These are phyloP conservation scores for Colletotrichum spaethianum DNA, from an alignment of 2,329 filamentous ascomycete genomes.

Conservation along the genomic window DNA sequence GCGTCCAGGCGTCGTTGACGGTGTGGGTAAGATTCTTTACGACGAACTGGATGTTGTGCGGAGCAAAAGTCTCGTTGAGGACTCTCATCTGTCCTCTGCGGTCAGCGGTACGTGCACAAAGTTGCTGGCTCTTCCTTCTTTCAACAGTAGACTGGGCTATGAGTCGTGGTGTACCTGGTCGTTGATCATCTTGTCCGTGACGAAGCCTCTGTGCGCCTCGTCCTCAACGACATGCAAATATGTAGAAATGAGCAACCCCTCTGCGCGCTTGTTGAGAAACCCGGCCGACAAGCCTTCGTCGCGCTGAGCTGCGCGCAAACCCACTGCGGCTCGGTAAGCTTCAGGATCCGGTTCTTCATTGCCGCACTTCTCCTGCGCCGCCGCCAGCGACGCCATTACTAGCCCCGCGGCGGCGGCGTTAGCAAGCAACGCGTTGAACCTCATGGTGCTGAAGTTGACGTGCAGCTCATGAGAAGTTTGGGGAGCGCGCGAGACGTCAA, in stretches of 20 bases:
- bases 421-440: background rate
- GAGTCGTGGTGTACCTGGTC: slow-evolving; percentile 9
- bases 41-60: slow-evolving; percentile 36
- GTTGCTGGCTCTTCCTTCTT: background rate
- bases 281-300: background rate
- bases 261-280: slow-evolving; percentile 7
- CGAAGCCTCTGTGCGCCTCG: slow-evolving; percentile 16
- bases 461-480: background rate
- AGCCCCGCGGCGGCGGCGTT: background rate
- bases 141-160: background rate
- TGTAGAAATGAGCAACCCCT: slow-evolving; percentile 25
- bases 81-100: slow-evolving; percentile 18
- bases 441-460: slow-evolving; percentile 4
- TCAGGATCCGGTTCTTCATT: slow-evolving; percentile 4
- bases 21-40: slow-evolving; percentile 27
- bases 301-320: slow-evolving; percentile 6
- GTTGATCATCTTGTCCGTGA: slow-evolving; percentile 27
- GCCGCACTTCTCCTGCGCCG: slow-evolving; percentile 3
- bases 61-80: slow-evolving; percentile 30
- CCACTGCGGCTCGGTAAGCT: background rate
- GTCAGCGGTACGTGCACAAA: background rate
- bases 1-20: slow-evolving; percentile 35
- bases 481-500: background rate
- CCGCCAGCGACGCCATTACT: background rate
- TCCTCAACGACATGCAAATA: slow-evolving; percentile 35